Evolutionary conservation across 2,329 filamentous ascomycete genomes (phyloP), one percentile per base, ranked within the genome.

Genomic region (Cyanodermella asteris): DNA sequence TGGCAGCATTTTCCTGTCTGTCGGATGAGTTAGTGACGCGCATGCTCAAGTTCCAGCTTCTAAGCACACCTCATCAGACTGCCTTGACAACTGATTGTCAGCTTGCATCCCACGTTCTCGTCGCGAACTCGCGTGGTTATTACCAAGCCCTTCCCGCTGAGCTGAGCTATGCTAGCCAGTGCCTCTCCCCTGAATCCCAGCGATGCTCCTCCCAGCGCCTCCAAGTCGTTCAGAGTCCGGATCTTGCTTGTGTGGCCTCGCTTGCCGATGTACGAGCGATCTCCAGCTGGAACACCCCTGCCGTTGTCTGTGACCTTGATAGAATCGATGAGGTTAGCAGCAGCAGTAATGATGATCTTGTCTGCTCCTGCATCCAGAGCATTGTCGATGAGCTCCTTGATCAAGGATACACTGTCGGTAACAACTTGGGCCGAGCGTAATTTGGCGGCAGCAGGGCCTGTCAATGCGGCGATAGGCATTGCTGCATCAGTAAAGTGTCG

Each of bases 351-450:
- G 7, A 53, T 49, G 18, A 74, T 47, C 2, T 56, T 56, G 3
- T 61, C 59, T 1, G 68, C 63, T 22, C 53, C 50, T 5, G 66
- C 66, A 45, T 74, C 69, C 7, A 74, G 50, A n/a, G 66, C 56
- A 40, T 74, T 74, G 31, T 74, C 69, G 19, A 74, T 43, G 19
- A 74, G 57, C 39, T 74, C 69, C 40, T 72, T 72, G 28, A 68
- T 56, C 7, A 65, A 52, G 3, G 62, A 62, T 30, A 50, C 55
- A 6, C 64, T 49, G 36, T 68, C 59, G 7, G 56, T 53, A 24
- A 72, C 50, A 13, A 59, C 56, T 34, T 68, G 63, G 9, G 56
- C 52, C 14, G 64, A 64, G 29, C 62, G 55, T 30, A 72, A 58
- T 29, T 56, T 55, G 29, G 55, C 51, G 18, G 56, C 49, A 29